Base-by-base conservation (phyloP, 2,329 filamentous ascomycete genomes). In the Metarhizium anisopliae region DNA sequence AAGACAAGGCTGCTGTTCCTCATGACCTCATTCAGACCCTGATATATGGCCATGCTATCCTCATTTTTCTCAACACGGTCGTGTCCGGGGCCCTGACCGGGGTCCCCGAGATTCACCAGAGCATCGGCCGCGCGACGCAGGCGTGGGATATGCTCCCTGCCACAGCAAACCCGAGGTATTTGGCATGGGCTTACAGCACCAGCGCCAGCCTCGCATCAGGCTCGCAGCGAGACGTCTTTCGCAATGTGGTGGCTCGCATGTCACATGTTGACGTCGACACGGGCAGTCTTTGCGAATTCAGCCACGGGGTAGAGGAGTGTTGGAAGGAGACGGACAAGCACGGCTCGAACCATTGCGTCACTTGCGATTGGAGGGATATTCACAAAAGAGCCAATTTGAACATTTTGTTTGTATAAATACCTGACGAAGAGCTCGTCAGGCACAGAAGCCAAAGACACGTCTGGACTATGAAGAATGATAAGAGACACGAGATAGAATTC, bases 241-340 rank as follows among this genome's bases (percentile, higher is more conserved):
- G 47, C 3, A 30, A 50, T 16, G 18, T 20, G 2, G 18, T 32
- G 8, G 16, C 49, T 20, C 18, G 35, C 6, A n/a, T 10, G 29
- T 32, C 49, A 50, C 49, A 10, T 13, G 20, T 50, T 6, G 18
- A 30, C 35, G 49, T 30, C 16, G 25, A 50, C 49, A 8, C 16
- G 6, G 49, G 49, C 20, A 50, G 18, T 50, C 10, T 50, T 11
- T 7, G 25, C 8, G 49, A 30, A 7, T 50, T 32, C 20, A 50
- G 49, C 20, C 25, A 50, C 10, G 47, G 47, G 47, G 47, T 49
- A 14, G 47, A 49, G 35, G 49, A 50, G 49, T 50, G 49, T 4
- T 50, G 49, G 49, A 50, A 32, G 49, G 47, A 49, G 47, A 49
- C 47, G 47, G 47, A 49, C 18, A 49, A 49, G n/a, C 47, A 49